Evolutionary conservation across 1,139 yeast species (phyloP), one percentile per base, ranked within the genome.

Genomic region (Debaryomyces udenii): DNA sequence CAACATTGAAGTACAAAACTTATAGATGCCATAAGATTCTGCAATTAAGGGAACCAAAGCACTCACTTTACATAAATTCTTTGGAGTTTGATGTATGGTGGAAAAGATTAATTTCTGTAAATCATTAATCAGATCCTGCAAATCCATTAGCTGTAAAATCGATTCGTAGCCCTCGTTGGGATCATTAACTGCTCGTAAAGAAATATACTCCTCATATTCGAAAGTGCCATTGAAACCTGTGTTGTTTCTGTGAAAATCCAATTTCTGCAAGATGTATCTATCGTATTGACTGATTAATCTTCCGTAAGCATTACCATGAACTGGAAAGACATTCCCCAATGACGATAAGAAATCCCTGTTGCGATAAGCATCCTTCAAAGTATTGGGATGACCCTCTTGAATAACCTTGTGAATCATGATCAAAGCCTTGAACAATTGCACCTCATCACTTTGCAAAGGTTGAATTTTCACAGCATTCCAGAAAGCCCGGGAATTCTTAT

Each of bases 111-210:
- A 68, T 49, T 86, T 80, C 52, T 87, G 93, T 48, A 88, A 80
- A 48, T 85, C 86, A 59, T 88, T 94, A 47, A 91, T 80, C 36
- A 82, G 76, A 57, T 91, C 97, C 62, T 90, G 97, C 43, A 91
- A 70, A 41, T 82, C 81, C 90, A 90, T 85, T 55, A 93, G 70
- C 59, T 89, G 96, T 49, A 89, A 65, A 49, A 91, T 81, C 1
- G 96, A 83, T 56, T 91, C 96, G 59, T 87, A 93, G 5, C 98
- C 98, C 65, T 90, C 96, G 58, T 93, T 91, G 2, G 97, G 97
- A 59, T 93, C 96, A 56, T 88, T 85, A 29, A 89, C 95, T 3
- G 91, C 83, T 46, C 90, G 78, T 51, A 93, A 74, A 2, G 96
- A 88, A 33, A 91, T 82, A 58, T 91, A 93, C 59, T 93, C 99